Conservation (phyloP, 2,329 filamentous ascomycete species). For the Hypoxylon rubiginosum region DNA sequence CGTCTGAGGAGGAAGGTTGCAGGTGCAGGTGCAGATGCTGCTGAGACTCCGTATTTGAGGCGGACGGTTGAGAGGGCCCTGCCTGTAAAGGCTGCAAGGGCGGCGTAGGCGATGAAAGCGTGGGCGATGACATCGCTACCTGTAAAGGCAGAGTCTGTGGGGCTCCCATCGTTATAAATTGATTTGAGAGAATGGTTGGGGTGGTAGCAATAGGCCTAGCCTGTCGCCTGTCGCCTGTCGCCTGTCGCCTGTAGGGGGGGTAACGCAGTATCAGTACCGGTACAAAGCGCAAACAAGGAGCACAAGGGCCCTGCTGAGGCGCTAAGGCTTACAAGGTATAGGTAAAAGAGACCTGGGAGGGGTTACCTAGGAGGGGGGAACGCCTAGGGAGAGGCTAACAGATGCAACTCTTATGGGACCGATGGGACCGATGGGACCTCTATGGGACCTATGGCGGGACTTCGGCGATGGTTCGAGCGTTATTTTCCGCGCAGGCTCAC, state of each 20-base stretch:
- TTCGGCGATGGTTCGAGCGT: conserved; percentile 31
- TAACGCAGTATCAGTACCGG: background rate
- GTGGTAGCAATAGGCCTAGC: conserved; percentile 8
- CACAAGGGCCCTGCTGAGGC: background rate
- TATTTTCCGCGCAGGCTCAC: conserved; percentile 33
- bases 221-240: no score
- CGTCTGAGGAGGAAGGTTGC: conserved; percentile 22
- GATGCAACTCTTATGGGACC: conserved; percentile 10
- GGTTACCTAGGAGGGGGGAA: background rate
- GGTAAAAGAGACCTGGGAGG: background rate
- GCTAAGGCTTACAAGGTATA: background rate
- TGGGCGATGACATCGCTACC: conserved; percentile 42
- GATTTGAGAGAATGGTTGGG: conserved; percentile 27
- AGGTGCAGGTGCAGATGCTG: conserved; percentile 15
- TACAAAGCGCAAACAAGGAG: background rate
- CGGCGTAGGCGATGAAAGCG: conserved; percentile 21
- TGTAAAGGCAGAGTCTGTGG: conserved; percentile 35
- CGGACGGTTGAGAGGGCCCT: conserved; percentile 23
- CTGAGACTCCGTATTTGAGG: conserved; percentile 21
- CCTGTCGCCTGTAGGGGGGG: no score
- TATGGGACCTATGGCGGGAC: conserved; percentile 31
- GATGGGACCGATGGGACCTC: conserved; percentile 26
- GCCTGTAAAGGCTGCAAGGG: conserved; percentile 13
- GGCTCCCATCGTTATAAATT: conserved; percentile 41
- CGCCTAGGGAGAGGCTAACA: conserved; percentile 7